A percentile compares a stretch with the other conserved stretches of the same genome.
These are phyloP conservation scores for Gnetum montanum DNA, from an alignment of 75 land plant genomes.

Conservation along the genomic window DNA sequence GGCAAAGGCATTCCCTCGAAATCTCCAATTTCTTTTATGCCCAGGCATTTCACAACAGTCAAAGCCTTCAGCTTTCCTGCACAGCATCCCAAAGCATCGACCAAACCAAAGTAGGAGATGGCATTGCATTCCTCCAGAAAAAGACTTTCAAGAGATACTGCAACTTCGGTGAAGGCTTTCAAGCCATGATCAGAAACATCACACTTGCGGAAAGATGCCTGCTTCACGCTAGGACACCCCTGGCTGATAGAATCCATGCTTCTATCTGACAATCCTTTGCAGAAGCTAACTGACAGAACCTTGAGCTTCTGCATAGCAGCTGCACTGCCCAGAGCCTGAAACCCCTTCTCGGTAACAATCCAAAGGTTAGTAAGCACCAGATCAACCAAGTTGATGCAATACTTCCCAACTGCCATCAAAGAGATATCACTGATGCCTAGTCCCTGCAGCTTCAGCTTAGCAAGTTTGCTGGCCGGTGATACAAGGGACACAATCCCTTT, in stretches of 20 bases:
- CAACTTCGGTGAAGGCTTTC: conserved; percentile 33
- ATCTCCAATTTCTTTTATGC: conserved; percentile 26
- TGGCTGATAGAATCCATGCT: conserved; percentile 43
- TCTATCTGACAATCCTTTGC: conserved; percentile 59
- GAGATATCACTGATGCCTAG: conserved; percentile 49
- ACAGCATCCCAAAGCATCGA: conserved; percentile 29
- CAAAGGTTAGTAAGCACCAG: conserved; percentile 38
- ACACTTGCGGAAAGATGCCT: conserved; percentile 38
- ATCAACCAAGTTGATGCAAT: conserved; percentile 45
- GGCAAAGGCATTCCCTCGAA: too few relatives aligned
- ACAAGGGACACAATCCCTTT: conserved; percentile 57
- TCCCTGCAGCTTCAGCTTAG: conserved; percentile 58
- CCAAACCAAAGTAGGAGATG: conserved; percentile 51
- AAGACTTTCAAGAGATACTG: conserved; percentile 50
- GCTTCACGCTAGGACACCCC: conserved; percentile 56
- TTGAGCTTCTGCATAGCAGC: conserved; percentile 49
- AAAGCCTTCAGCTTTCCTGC: conserved; percentile 41
- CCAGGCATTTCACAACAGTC: conserved; percentile 49
- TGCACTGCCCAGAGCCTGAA: conserved; percentile 55
- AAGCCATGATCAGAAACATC: conserved; percentile 50
- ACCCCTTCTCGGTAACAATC: conserved; percentile 60
- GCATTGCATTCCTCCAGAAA: conserved; percentile 73
- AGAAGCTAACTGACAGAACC: conserved; percentile 27
- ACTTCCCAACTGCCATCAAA: conserved; percentile 59
- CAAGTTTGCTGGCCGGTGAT: conserved; percentile 32